Base-by-base conservation (phyloP, 176 grass and related monocot genomes). In the Cenchrus purpureus region DNA sequence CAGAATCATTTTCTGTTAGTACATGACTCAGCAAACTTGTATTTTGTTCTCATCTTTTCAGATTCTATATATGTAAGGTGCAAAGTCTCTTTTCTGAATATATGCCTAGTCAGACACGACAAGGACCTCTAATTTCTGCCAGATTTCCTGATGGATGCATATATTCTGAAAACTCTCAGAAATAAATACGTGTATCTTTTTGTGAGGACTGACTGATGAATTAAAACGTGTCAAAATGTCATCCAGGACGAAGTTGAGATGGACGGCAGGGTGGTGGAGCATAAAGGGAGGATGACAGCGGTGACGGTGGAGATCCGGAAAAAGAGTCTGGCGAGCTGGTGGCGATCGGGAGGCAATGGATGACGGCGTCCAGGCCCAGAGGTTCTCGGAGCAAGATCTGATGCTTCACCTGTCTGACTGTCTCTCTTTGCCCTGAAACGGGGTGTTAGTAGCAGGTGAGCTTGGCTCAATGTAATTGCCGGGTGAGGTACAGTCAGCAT, bases 311-410 rank as follows among this genome's bases (percentile, higher is more conserved):
- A 93, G 86, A 82, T 91, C 49, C 83, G 88, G 55, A 96, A 87
- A 88, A 95, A 72, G 65, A 73, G 16, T 86, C 71, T 3, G 84
- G 91, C 7, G 60, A 91, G 84, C 77, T 96, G 42, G 84, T 91
- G 69, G 91, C 91, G 15, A 84, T 96, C 49, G 94, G 83, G 15
- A 83, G 91, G 73, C 88, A 95, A 84, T 89, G 91, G 94, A 95
- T 95, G 94, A 86, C 88, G 0, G 72, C 86, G 8, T 73, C 83
- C 42, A 89, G 86, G 72, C 88, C 91, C 8, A 85, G 87, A 68
- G 86, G 73, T 7, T 54, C 62, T 85, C 83, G 55, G 19, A 94
- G 92, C 87, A 94, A 90, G 65, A 75, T 87, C 40, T 90, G 68
- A 90, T 74, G 62, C 74, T 4, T 60, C 12, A 73, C 32, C 46